Conservation (phyloP, 805 yeast species). For the Wickerhamiella hasegawae region DNA sequence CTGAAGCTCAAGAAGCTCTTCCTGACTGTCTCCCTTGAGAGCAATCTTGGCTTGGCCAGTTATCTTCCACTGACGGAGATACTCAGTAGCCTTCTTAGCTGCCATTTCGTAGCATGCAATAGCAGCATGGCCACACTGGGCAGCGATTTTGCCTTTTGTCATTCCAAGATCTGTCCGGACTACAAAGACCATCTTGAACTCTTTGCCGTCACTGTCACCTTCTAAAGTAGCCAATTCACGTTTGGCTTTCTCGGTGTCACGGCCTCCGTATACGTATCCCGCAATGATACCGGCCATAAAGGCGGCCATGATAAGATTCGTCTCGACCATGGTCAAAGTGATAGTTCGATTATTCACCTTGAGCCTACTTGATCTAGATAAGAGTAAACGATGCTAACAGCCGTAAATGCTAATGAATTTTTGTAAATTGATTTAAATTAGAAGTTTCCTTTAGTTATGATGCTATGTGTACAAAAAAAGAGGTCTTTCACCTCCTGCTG, state of each 20-base stretch:
- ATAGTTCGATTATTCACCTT: too few relatives aligned
- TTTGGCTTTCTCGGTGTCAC: slow-evolving; percentile 1
- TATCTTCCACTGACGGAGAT: slow-evolving; percentile 61
- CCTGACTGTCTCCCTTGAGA: slow-evolving; percentile 42
- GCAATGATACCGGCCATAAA: slow-evolving; percentile 5
- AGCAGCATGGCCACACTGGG: slow-evolving; percentile 98
- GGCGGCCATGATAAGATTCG: too few relatives aligned
- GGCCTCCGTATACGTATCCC: slow-evolving; percentile 5
- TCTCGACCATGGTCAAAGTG: too few relatives aligned
- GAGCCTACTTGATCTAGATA: too few relatives aligned
- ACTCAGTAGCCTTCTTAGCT: slow-evolving; percentile 39
- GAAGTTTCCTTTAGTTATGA: too few relatives aligned
- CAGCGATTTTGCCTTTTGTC: slow-evolving; percentile 93
- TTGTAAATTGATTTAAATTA: too few relatives aligned
- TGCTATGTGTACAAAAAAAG: too few relatives aligned
- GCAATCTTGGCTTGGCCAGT: slow-evolving; percentile 92
- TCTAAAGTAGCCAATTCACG: neutral
- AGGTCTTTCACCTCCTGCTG: too few relatives aligned
- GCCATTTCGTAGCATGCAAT: slow-evolving; percentile 60
- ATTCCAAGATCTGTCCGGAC: slow-evolving; percentile 80
- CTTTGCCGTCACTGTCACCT: slow-evolving; percentile 3
- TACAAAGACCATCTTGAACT: slow-evolving; percentile 53
- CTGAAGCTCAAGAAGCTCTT: slow-evolving; percentile 54
- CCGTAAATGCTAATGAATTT: too few relatives aligned
- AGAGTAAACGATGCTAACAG: too few relatives aligned